Evolutionary conservation across 345 rosid species (phyloP).

Genomic region (Raphanus sativus): DNA sequence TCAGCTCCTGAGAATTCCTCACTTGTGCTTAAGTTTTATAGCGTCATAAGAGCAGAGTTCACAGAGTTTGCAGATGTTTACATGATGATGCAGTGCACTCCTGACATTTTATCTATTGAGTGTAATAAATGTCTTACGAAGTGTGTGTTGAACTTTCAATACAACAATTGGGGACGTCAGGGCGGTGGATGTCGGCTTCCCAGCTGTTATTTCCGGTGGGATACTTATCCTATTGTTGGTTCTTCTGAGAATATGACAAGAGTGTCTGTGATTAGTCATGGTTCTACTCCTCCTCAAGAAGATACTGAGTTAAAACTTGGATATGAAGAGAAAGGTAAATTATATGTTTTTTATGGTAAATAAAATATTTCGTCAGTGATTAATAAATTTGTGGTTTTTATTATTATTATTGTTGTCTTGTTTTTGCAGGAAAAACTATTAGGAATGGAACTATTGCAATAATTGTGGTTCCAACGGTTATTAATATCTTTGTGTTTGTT

Average conservation of each 20-base stretch:
- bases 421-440: conserved; percentile 10
- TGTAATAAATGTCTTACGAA: conserved; percentile 37
- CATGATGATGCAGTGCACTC: conserved; percentile 49
- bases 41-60: conserved; percentile 24
- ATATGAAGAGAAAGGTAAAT: conserved; percentile 10
- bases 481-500: conserved; percentile 12
- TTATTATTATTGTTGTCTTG: neutral
- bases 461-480: conserved; percentile 25
- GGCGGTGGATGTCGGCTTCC: conserved; percentile 46
- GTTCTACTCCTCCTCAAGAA: neutral
- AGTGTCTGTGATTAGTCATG: conserved; percentile 21
- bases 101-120: conserved; percentile 42
- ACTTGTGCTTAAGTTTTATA: conserved; percentile 40
- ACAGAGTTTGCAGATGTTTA: conserved; percentile 14
- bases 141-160: neutral
- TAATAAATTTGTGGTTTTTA: too few relatives aligned
- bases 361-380: too few relatives aligned
- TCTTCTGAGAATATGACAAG: neutral
- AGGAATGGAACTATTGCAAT: conserved; percentile 5
- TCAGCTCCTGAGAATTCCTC: neutral
- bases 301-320: neutral
- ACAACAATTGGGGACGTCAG: conserved; percentile 33
- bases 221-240: conserved; percentile 36
- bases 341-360: neutral
- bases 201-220: conserved; percentile 52